Base-by-base conservation (phyloP, 192 early-diverging fungal species). In the Entomortierella lignicola region DNA sequence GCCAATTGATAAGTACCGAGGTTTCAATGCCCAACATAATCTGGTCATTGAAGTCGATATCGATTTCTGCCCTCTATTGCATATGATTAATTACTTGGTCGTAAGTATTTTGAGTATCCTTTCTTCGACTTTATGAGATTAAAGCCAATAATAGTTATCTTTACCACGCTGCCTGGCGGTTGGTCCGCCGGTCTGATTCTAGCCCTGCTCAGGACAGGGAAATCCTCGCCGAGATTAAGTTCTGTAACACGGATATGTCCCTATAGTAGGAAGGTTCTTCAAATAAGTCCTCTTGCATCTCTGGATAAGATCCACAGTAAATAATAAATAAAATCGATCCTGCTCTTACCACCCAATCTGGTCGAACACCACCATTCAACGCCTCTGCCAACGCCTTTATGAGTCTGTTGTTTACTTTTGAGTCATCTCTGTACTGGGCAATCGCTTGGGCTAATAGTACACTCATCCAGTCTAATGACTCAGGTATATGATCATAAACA, bases 1-100 rank as follows among this genome's bases (percentile, higher is more conserved):
- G 98, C 98, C 97, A 98, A 81, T 99, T 99, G 55, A 99, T 87
- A 42, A 98, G 82, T 21, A 98, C 84, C 39, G 92, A 92, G 3
- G 97, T 98, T 72, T 98, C 92, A 59, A 99, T 87, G 0, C 95
- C 96, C 31, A 99, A 73, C 30, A 94, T 93, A n/a, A 99, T 85
- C 63, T 98, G 94, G 81, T 99, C 96, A 58, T 93, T 88, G 58
- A 94, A 95, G 53, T 92, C 89, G 58, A 98, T 91, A 37, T 92
- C 91, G 25, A 98, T 85, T 65, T 95, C 92, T n/a, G 89, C 91
- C 18, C 89, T 59, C 90, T 92, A 63, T 50, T 2, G n/a, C n/a
- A n/a, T n/a, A n/a, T 62, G 10, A 63, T 56, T 12, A 53, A 27
- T 11, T n/a, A 10, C 34, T 27, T 39, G 51, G 4, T 18, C n/a